Evolutionary conservation across 2,329 filamentous ascomycete genomes (phyloP).

Genomic region (Herpomyces periplanetae): DNA sequence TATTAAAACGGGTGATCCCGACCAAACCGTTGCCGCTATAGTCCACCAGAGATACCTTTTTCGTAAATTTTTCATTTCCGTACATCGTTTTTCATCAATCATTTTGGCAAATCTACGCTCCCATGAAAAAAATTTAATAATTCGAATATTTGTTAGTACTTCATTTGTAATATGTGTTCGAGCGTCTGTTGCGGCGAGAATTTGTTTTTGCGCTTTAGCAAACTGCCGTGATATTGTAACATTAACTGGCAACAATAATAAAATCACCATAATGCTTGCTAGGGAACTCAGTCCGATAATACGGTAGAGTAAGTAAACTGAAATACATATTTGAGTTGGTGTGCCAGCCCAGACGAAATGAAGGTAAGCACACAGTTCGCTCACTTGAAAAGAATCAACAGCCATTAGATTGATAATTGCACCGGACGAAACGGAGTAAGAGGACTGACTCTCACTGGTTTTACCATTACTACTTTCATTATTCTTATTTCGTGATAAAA

Average conservation of each 20-base stretch:
- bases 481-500: too few species aligned
- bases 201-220: slow-evolving; percentile 47
- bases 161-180: slow-evolving; percentile 90
- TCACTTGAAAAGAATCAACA: slow-evolving; percentile 93
- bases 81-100: slow-evolving; percentile 51
- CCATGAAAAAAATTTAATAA: slow-evolving; percentile 99
- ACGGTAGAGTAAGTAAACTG: slow-evolving; percentile 41
- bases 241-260: slow-evolving; percentile 54
- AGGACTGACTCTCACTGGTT: slow-evolving; percentile 8
- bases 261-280: slow-evolving; percentile 65
- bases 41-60: slow-evolving; percentile 70
- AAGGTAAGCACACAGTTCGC: slow-evolving; percentile 67
- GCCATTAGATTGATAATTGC: slow-evolving; percentile 99
- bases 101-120: slow-evolving; percentile 54
- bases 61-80: slow-evolving; percentile 37
- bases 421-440: slow-evolving; percentile 55
- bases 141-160: slow-evolving; percentile 77
- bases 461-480: slow-evolving; percentile 5
- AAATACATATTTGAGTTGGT: slow-evolving; percentile 49
- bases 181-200: slow-evolving; percentile 71
- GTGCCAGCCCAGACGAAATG: slow-evolving; percentile 82
- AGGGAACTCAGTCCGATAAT: slow-evolving; percentile 78
- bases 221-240: slow-evolving; percentile 58
- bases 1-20: slow-evolving; percentile 69
- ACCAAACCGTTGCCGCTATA: slow-evolving; percentile 69